Evolutionary conservation across 805 yeast genomes (phyloP).

Genomic region (Deakozyma indianensis): DNA sequence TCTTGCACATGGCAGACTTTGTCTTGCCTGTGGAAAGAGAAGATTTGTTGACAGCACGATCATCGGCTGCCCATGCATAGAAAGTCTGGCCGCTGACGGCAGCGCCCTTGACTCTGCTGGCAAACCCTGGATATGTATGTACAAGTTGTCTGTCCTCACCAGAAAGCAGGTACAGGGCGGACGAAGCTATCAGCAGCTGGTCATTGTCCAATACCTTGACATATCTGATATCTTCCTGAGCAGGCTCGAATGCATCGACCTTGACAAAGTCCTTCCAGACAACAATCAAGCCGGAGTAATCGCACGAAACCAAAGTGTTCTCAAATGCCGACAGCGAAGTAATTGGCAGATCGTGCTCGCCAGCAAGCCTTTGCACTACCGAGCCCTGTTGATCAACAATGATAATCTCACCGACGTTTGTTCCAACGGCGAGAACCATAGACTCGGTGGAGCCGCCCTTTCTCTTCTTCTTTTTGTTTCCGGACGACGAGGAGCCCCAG

Average conservation of each 20-base stretch:
- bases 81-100: conserved; percentile 31
- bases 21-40: conserved; percentile 33
- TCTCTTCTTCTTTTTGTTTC: conserved; percentile 13
- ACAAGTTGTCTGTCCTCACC: conserved; percentile 20
- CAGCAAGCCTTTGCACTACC: conserved; percentile 29
- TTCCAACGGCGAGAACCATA: conserved; percentile 40
- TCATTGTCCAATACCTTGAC: not conserved
- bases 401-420: conserved; percentile 46
- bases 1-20: not conserved
- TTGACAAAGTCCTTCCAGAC: not conserved
- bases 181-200: conserved; percentile 50
- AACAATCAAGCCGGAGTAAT: not conserved
- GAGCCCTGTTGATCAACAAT: conserved; percentile 56
- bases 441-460: conserved; percentile 9
- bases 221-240: not conserved
- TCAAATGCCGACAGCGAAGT: not conserved
- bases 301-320: not conserved
- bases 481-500: not conserved
- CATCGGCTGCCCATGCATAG: conserved; percentile 56
- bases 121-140: conserved; percentile 57
- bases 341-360: conserved; percentile 1
- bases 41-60: conserved; percentile 62
- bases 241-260: not conserved
- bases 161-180: conserved; percentile 42
- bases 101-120: conserved; percentile 43